Evolutionary conservation across 139 green algal species (phyloP).

Genomic region (Chlorella sp.): DNA sequence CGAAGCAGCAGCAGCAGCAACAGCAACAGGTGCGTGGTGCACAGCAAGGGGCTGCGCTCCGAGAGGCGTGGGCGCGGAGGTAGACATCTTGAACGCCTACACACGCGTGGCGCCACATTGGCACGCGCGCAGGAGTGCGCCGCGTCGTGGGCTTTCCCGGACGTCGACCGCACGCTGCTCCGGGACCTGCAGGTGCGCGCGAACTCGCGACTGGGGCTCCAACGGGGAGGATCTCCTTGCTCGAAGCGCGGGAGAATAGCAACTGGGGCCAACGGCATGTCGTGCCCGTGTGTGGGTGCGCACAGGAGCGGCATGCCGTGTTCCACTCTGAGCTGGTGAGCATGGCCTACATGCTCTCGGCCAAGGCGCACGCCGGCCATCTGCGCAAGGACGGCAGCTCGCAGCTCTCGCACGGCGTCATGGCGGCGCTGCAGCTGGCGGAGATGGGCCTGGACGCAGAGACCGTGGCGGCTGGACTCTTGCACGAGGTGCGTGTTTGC

Average conservation of each 20-base stretch:
- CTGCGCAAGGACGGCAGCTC: conserved; percentile 38
- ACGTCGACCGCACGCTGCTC: conserved; percentile 7
- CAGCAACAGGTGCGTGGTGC: too few relatives aligned
- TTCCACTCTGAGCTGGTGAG: conserved; percentile 30
- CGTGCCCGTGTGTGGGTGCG: too few relatives aligned
- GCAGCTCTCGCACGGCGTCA: conserved; percentile 48
- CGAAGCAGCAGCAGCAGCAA: too few relatives aligned
- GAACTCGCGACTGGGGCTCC: neutral
- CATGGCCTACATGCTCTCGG: conserved; percentile 25
- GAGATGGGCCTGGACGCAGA: conserved; percentile 54
- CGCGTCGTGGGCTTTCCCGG: too few relatives aligned
- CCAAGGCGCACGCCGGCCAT: conserved; percentile 41
- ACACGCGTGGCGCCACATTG: too few relatives aligned
- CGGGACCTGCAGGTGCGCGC: conserved; percentile 5
- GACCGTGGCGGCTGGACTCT: conserved; percentile 57
- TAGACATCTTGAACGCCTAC: too few relatives aligned
- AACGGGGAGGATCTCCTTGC: neutral
- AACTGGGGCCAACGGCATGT: neutral
- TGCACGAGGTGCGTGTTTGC: too few relatives aligned
- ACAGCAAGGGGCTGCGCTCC: too few relatives aligned
- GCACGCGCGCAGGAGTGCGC: too few relatives aligned
- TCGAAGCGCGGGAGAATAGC: too few relatives aligned
- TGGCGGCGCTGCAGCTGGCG: conserved; percentile 30
- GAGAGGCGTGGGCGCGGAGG: too few relatives aligned
- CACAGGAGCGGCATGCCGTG: conserved; percentile 20